Base-by-base conservation (phyloP, 2,329 filamentous ascomycete genomes). In the Mycosphaerelloides madeirae region DNA sequence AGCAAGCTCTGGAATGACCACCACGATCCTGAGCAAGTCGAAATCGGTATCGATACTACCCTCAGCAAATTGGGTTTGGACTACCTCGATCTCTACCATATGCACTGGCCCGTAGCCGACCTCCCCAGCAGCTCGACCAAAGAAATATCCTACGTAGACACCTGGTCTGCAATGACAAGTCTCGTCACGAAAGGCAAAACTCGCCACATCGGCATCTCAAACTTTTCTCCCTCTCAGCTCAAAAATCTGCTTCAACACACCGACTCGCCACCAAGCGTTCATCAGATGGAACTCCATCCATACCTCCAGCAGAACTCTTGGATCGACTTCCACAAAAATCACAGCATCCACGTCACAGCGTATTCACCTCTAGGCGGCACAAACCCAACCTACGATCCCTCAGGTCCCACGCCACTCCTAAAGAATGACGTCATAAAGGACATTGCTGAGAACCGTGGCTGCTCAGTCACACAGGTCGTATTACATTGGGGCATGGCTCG, bases 391-490 rank as follows among this genome's bases (percentile, higher is more conserved):
- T 75, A 77, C 52, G 42, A 55, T 13, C 44, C 49, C 9, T 50
- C 53, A 35, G 51, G 49, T 18, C 56, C 56, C 11, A 47, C 39
- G n/a, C 55, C 55, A 16, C 48, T 60, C 19, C 42, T 77, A 50
- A 79, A 80, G 44, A 81, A 79, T 61, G 75, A 79, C 1, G 74
- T 83, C 29, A 68, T 83, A 39, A 74, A 80, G 65, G 70, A 85
- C 41, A 79, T 85, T 15, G 76, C 82, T 64, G 80, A 81, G 68
- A 77, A 80, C 57, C 71, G 77, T 29, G 74, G 77, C 25, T 76
- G 74, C 57, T 72, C 82, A n/a, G 72, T 75, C 2, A 76, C 75
- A 1, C 72, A 76, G 48, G 58, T 80, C 6, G 65, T 80, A 6
- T 70, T 80, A 44, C 73, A 71, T 33, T 79, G 76, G 75, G 73